Evolutionary conservation across 75 land plant species (phyloP), one percentile per base, ranked within the genome.

Genomic region (Cunninghamia lanceolata): DNA sequence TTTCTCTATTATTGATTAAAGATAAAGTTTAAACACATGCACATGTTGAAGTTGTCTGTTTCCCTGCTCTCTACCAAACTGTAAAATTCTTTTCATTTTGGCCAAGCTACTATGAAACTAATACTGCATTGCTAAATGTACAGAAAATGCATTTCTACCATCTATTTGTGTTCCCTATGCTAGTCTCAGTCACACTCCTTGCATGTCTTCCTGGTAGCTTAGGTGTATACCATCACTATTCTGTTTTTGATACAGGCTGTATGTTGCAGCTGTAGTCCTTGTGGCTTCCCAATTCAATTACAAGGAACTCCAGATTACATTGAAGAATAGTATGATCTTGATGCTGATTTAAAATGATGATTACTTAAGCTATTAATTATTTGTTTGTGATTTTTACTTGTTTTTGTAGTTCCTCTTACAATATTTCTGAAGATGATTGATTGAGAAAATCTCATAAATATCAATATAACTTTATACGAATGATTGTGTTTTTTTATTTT

Each of bases 401-500:
- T 19, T 36, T 52, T 34, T 16, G 25, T 83, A 83, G 40, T 83
- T 52, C 25, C 84, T 83, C 15, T 36, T 52, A 53, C 42, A 32
- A 83, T 52, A 53, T 52, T 50, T 53, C 17, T 14, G 7, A 54
- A 36, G 1, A 8, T 83, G 4, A 52, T 50, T 34, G 38, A 53
- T 83, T 34, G 15, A 19, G 15, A 30, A 1, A 36, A 54, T 34
- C 34, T 43, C 39, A 19, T 45, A 17, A 47, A 36, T 83, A 71
- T 68, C 10, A 17, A 36, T 71, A 17, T 7, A 85, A 71, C 45
- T 71, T 85, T 11, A n/a, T 85, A 16, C 25, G 19, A 38, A 78
- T 73, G 34, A 34, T 50, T 88, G 10, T 28, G n/a, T n/a, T 50
- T 30, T 40, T 82, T 28, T 59, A 47, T 70, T 76, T 92, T 76